A percentile compares a stretch with the other conserved stretches of the same genome.
Conservation (phyloP, 441 rosid species). For the Adansonia rubrostipa region DNA sequence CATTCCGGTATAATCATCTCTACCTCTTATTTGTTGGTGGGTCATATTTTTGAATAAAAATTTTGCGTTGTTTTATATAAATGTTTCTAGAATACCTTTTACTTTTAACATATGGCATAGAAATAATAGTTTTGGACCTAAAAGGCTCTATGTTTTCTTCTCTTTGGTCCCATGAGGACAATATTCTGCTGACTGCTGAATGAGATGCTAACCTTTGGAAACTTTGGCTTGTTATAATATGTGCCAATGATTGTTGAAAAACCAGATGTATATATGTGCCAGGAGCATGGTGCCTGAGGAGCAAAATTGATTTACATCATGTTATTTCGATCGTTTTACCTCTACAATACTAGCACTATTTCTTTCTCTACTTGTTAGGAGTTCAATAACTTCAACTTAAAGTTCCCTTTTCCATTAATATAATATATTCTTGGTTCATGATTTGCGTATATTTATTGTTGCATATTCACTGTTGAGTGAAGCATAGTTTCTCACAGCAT, state of each 20-base stretch:
- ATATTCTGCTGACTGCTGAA: neutral
- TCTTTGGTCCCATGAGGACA: neutral
- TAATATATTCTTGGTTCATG: neutral
- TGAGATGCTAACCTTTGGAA: neutral
- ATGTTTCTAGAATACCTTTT: too few relatives aligned
- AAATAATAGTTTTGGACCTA: neutral
- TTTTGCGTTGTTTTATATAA: neutral
- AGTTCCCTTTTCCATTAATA: neutral
- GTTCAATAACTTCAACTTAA: neutral
- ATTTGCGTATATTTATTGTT: neutral
- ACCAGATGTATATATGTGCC: neutral
- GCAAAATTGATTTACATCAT: neutral
- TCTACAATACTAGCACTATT: neutral
- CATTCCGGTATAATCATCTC: conserved; percentile 64
- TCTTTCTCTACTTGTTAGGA: neutral
- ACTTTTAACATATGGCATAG: neutral
- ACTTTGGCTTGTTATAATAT: neutral
- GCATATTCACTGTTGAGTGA: neutral
- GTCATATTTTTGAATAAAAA: neutral
- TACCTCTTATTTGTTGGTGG: conserved; percentile 8
- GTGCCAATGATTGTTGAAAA: neutral
- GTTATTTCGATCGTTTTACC: neutral
- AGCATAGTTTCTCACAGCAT: neutral
- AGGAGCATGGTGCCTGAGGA: neutral
- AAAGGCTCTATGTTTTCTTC: neutral